Conservation (phyloP, 1,139 yeast genomes). For the Hyphopichia burtonii region DNA sequence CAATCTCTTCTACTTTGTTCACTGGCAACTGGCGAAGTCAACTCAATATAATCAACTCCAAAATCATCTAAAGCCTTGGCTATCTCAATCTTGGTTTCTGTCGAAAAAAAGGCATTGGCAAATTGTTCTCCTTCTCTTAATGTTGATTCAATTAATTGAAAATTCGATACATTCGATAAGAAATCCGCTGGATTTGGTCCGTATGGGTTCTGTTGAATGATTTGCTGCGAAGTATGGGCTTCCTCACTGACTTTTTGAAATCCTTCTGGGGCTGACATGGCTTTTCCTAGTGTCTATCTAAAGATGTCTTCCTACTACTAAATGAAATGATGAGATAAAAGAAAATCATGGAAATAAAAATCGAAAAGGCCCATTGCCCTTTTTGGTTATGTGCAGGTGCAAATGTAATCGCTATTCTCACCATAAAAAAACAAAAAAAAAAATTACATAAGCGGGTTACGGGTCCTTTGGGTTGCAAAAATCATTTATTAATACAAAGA, state of each 20-base stretch:
- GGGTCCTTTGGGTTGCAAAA: too few relatives aligned
- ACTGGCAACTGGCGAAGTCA: constrained; percentile 96
- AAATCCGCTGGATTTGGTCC: constrained; percentile 95
- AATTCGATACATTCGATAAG: constrained; percentile 83
- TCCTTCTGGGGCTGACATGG: constrained; percentile 27
- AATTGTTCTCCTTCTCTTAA: constrained; percentile 98
- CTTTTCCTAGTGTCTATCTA: too few relatives aligned
- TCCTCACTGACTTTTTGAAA: constrained; percentile 32
- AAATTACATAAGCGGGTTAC: too few relatives aligned
- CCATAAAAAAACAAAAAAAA: too few relatives aligned
- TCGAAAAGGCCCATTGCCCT: too few relatives aligned
- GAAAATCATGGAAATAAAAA: neutral
- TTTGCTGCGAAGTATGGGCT: constrained; percentile 18
- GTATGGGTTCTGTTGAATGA: constrained; percentile 61
- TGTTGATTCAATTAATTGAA: constrained; percentile 92
- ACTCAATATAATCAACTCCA: constrained; percentile 96
- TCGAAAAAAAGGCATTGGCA: constrained; percentile 93
- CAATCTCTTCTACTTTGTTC: constrained; percentile 93
- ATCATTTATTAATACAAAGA: too few relatives aligned
- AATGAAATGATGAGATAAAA: neutral
- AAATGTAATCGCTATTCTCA: neutral
- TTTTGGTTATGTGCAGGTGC: neutral
- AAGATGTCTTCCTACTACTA: too few relatives aligned
- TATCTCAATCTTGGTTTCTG: constrained; percentile 95
- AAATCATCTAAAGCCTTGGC: constrained; percentile 97